Evolutionary conservation across 306 rosid species (phyloP), one percentile per base, ranked within the genome.

Genomic region (Corylus heterophylla): DNA sequence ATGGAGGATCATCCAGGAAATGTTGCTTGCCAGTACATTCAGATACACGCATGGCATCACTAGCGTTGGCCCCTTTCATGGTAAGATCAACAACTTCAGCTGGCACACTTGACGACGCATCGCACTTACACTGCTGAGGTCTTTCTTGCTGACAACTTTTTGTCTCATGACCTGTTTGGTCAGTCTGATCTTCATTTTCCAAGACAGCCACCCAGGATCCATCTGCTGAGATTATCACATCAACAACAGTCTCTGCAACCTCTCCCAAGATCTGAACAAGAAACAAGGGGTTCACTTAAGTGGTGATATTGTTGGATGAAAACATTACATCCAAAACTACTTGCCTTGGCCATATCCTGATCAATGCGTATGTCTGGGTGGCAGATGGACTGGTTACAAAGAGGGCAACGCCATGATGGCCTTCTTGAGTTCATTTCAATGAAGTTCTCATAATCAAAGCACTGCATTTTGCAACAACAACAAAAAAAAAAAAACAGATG

Each of bases 341-440:
- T 64, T 35, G 47, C 71, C 71, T 64, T 64, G 8, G 71, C 71
- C 17, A 37, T 37, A 35, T 64, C 48, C 48, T 35, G 25, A 18
- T 39, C 20, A 1, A 64, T 8, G 71, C 48, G 71, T 31, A 64
- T 64, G 16, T 64, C 71, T 14, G 49, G 45, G 71, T 64, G 47
- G 44, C 71, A 64, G 20, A 64, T 47, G 7, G 71, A 14, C 25
- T 64, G 71, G 71, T 37, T 37, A 64, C 71, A 64, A 64, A 7
- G 47, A 35, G 71, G 71, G 71, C 71, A 64, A 64, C 7, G 22
- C 71, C 71, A 64, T 35, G 47, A 37, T 3, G 70, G 70, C 47
- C 47, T 64, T 64, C 70, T 64, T 64, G 70, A 35, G 47, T 64
- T 64, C 70, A 64, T 35, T 18, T 64, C 70, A 12, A 64, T 35